Base-by-base conservation (phyloP, 148 eudicot species). In the Talinum fruticosum region DNA sequence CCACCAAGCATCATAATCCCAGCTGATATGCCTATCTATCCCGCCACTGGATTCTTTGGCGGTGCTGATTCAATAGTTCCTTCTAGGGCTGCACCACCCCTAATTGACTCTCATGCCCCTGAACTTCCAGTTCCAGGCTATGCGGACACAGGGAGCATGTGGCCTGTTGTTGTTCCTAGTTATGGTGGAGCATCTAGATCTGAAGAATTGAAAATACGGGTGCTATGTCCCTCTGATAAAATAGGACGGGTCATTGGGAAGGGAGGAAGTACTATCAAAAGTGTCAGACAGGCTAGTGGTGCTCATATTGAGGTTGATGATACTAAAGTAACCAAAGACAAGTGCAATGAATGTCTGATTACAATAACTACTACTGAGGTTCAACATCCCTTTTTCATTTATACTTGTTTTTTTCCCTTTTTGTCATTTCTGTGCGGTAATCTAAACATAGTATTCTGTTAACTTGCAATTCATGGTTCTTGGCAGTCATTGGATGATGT, bases 231-330 rank as follows among this genome's bases (percentile, higher is more conserved):
- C 23, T 82, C 86, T 67, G 90, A 86, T 82, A 91, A 85, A 75
- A 91, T 96, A 86, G 99, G 97, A 67, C 97, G 97, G 75, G 97
- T 96, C 37, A 96, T 96, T 84, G 99, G 99, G 37, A 96, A 85
- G 84, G 95, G 92, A 76, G 99, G 99, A 62, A 75, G 80, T 80
- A 85, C 93, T 38, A 90, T 96, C 61, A 93, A 87, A 87, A 85
- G 87, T 81, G 83, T 93, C 32, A 90, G 97, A 81, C 92, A 96
- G 84, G 91, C 88, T 41, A 93, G 91, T 80, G 99, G 97, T 83
- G 91, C 99, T 62, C 89, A 82, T 66, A 76, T 96, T 73, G 95
- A 91, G 44, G 93, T 93, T 76, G 93, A 91, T 77, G 97, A 93
- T 83, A 74, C 79, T 51, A 88, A 86, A 72, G 73, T 28, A 53